Conservation (phyloP, 352 stramenopile genomes). For the Phytophthora colocasiae region DNA sequence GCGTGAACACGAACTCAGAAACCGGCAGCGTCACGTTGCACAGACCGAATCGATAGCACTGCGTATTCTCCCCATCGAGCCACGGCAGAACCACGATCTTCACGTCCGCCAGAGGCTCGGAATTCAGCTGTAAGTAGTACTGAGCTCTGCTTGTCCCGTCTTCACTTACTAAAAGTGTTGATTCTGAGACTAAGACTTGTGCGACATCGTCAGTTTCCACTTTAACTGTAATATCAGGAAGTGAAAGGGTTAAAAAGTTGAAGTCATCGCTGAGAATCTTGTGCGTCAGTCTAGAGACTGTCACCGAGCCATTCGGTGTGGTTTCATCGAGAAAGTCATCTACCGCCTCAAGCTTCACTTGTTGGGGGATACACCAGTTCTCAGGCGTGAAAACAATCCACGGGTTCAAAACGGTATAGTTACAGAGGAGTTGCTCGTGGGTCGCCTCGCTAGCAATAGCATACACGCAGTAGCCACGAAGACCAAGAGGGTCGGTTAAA, state of each 20-base stretch:
- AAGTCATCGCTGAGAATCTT: constrained; percentile 70
- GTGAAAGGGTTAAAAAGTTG: constrained; percentile 54
- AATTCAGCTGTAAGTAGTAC: constrained; percentile 54
- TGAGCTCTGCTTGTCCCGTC: constrained; percentile 46
- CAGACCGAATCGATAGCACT: too few relatives aligned
- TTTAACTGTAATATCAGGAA: constrained; percentile 49
- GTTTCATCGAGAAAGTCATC: constrained; percentile 77
- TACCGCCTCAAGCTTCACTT: constrained; percentile 51
- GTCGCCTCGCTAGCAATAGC: constrained; percentile 63
- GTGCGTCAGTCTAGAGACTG: constrained; percentile 70
- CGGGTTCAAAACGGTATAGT: constrained; percentile 76
- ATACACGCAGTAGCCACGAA: constrained; percentile 72
- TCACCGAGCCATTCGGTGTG: constrained; percentile 48
- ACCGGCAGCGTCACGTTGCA: too few relatives aligned
- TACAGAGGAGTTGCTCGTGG: constrained; percentile 81
- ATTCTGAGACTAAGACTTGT: constrained; percentile 66
- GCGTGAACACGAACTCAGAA: too few relatives aligned
- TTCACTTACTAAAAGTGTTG: constrained; percentile 61
- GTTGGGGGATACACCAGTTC: constrained; percentile 75
- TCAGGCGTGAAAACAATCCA: constrained; percentile 75
- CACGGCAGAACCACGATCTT: too few relatives aligned
- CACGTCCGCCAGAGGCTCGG: too few relatives aligned
- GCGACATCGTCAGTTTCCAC: constrained; percentile 72
- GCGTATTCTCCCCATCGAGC: too few relatives aligned
- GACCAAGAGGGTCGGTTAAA: constrained; percentile 49